phyloP scores from a whole-genome alignment of 1,139 yeast genomes.

The Zygoascus meyerae region DNA sequence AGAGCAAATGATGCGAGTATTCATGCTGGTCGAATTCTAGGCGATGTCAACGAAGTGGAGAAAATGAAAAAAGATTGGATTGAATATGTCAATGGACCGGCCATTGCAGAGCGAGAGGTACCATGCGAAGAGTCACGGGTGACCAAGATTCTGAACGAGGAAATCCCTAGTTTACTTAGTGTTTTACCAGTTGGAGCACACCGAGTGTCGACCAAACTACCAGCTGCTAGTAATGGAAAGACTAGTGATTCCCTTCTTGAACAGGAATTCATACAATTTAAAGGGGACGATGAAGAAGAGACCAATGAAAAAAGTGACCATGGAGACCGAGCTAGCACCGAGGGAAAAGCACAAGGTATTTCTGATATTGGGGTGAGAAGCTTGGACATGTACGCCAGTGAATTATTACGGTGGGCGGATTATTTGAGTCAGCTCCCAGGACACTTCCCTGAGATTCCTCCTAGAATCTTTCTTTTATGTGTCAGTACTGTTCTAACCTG shows the following conservation, averaged over 20 bases:
- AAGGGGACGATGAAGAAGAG: slow-evolving; percentile 5
- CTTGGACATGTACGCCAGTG: slow-evolving; percentile 15
- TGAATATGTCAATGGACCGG: slow-evolving; percentile 44
- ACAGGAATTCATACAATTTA: slow-evolving; percentile 7
- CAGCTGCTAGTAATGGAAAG: neutral
- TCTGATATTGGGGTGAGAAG: slow-evolving; percentile 4
- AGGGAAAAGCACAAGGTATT: neutral
- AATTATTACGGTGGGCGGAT: slow-evolving; percentile 34
- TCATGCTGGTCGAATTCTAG: slow-evolving; percentile 48
- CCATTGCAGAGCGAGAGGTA: slow-evolving; percentile 49
- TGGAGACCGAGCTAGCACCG: neutral
- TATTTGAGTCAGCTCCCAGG: slow-evolving; percentile 44
- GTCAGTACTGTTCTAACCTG: slow-evolving; percentile 53
- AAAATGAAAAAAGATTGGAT: slow-evolving; percentile 60
- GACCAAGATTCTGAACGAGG: slow-evolving; percentile 39
- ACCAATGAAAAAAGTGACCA: neutral
- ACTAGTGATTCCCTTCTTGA: neutral
- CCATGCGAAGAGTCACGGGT: slow-evolving; percentile 46
- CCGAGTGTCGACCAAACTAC: neutral
- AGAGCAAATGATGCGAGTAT: slow-evolving; percentile 57
- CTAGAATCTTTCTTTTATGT: slow-evolving; percentile 52
- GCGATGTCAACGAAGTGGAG: slow-evolving; percentile 42
- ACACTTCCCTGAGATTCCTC: slow-evolving; percentile 43
- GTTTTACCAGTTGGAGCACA: slow-evolving; percentile 3
- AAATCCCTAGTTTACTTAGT: slow-evolving; percentile 39